Base-by-base conservation (phyloP, 495 filamentous ascomycete genomes). In the Lasiosphaeria miniovina region DNA sequence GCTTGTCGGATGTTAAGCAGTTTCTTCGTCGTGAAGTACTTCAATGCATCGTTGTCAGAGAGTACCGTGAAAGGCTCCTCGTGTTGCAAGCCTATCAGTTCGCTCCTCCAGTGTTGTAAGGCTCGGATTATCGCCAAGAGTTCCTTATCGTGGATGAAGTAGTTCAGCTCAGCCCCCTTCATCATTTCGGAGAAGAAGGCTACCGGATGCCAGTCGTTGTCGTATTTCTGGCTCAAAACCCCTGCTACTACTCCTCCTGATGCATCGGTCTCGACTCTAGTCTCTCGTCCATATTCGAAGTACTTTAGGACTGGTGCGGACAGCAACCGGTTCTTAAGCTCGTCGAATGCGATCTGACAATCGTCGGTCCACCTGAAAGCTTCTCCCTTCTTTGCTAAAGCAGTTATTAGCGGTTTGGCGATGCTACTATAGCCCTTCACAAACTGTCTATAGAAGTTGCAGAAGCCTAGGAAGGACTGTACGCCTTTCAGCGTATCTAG, bases 391-490 rank as follows among this genome's bases (percentile, higher is more conserved):
- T 45, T 54, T 40, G 34, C 54, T 38, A 58, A 33, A 12, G 48
- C 14, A n/a, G n/a, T n/a, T 3, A 8, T 58, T 4, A 62, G 36
- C 32, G 38, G 38, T 31, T 51, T 62, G 38, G 34, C 40, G 15
- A 57, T 36, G 7, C 17, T 15, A 11, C 32, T 36, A 51, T 60
- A 63, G 6, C 55, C 45, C 41, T 15, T 15, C 10, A 55, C 36
- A 56, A 60, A 63, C 11, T 40, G 54, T 11, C 33, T 8, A 33
- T 60, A 60, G 40, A 60, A n/a, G n/a, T n/a, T n/a, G n/a, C n/a
- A n/a, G n/a, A n/a, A n/a, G n/a, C n/a, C n/a, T n/a, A n/a, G n/a
- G 50, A 59, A 58, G 15, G 49, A 55, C 32, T 54, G 24, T 10
- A 59, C 43, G 4, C 35, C 41, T 32, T 55, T 64, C 7, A 52